phyloP scores from a whole-genome alignment of 2,329 filamentous ascomycete species.

The Trichoderma arundinaceum region DNA sequence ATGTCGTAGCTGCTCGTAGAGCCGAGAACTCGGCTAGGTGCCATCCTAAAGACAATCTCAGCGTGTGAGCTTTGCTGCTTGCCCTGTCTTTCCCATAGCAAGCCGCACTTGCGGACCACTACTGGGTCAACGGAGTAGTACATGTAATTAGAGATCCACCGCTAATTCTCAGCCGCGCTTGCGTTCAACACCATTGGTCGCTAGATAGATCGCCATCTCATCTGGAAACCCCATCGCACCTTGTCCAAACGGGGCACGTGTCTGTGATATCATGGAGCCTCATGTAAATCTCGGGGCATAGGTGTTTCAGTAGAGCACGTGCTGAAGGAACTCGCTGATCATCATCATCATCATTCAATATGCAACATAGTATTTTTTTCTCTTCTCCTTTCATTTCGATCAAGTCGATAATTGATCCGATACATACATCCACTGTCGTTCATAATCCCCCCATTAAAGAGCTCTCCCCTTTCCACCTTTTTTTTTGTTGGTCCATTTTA shows the following conservation, averaged over 20 bases:
- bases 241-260: constrained; percentile 8
- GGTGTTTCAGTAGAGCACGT: constrained; percentile 11
- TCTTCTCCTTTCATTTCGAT: not conserved
- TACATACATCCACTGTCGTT: not conserved
- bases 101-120: too few relatives aligned
- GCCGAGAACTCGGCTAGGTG: too few relatives aligned
- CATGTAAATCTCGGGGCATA: not conserved
- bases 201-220: constrained; percentile 26
- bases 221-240: constrained; percentile 8
- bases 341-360: constrained; percentile 3
- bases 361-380: constrained; percentile 1
- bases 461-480: not conserved
- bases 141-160: constrained; percentile 18
- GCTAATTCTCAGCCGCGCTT: not conserved
- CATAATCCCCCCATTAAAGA: not conserved
- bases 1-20: too few relatives aligned
- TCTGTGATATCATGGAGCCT: constrained; percentile 3
- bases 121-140: too few relatives aligned
- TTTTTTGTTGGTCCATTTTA: constrained; percentile 7
- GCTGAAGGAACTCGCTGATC: not conserved
- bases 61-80: too few relatives aligned
- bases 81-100: too few relatives aligned
- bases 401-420: constrained; percentile 6
- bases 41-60: too few relatives aligned
- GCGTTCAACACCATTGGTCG: not conserved